These are phyloP conservation scores for Drosera capensis DNA, from an alignment of 148 eudicot genomes.

Conservation along the genomic window DNA sequence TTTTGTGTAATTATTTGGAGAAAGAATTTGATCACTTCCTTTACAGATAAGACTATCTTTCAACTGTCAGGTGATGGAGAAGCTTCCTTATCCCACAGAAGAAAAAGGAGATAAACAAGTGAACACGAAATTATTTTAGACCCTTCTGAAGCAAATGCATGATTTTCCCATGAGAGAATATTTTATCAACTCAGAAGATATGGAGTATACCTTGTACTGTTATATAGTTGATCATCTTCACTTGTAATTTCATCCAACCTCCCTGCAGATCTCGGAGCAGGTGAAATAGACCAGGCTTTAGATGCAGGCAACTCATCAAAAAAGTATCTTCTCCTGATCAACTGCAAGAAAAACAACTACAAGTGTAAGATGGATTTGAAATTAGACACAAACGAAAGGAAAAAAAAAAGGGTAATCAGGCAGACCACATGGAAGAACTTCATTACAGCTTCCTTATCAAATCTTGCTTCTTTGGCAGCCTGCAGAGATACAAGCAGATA, in stretches of 20 bases:
- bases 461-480: constrained; percentile 87
- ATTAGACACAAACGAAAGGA: constrained; percentile 1
- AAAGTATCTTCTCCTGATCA: constrained; percentile 85
- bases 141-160: too few species aligned
- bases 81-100: too few species aligned
- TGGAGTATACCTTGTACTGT: constrained; percentile 25
- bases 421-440: constrained; percentile 70
- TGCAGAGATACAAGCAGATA: constrained; percentile 14
- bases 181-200: too few species aligned
- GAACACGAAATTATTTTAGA: too few species aligned
- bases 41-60: too few species aligned
- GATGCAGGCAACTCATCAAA: constrained; percentile 57
- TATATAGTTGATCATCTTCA: constrained; percentile 51
- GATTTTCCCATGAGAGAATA: too few species aligned
- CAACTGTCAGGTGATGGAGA: too few species aligned
- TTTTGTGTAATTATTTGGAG: too few species aligned
- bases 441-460: constrained; percentile 81
- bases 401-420: constrained; percentile 8
- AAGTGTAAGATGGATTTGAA: neutral
- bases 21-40: too few species aligned
- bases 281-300: constrained; percentile 41
- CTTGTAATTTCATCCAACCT: constrained; percentile 31
- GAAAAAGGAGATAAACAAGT: too few species aligned
- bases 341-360: constrained; percentile 18
- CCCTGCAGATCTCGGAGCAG: constrained; percentile 24